Evolutionary conservation across 495 filamentous ascomycete species (phyloP), one percentile per base, ranked within the genome.

Genomic region (Sporormia fimetaria): DNA sequence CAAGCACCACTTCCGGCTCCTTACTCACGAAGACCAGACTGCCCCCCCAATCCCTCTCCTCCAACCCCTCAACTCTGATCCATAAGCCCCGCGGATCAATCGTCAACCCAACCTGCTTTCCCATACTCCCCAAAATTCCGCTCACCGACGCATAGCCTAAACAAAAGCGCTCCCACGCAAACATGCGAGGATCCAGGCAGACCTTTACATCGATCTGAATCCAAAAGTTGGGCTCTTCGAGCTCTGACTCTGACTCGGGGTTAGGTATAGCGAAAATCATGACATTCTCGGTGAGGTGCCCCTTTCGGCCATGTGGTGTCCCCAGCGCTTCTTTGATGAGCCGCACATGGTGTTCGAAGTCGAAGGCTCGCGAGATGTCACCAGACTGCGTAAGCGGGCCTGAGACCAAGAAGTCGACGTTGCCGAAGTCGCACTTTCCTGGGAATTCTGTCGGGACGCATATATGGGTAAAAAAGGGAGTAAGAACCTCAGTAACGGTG

Each of bases 121-220:
- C 12, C 44, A 48, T 41, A 11, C 16, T 23, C 1, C 44, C 38
- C 2, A 48, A 3, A 21, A 48, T 42, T 27, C 42, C 42, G 10
- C n/a, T 20, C 11, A 3, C 31, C 14, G 29, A 35, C 11, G 44
- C 44, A 25, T 48, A 48, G 4, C 25, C 14, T 11, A 42, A 18
- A 20, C 37, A 31, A 20, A 48, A 48, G 3, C n/a, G 2, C 6
- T 36, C 10, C 44, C 44, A 48, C 18, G 27, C 31, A 28, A 48
- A 48, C 36, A 17, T 9, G 15, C 37, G 18, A 18, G 5, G 12
- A 3, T 7, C 10, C 26, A 22, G 22, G 12, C 20, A 35, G 3
- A 41, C 16, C 14, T 48, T 41, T 22, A 48, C 37, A 37, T 48
- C 44, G 17, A 48, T 32, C 32, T 48, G 38, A 18, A 48, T 21